Percentiles rank a stretch among this genome's conserved stretches.
These are phyloP conservation scores for Ogataea parapolymorpha DNA, from an alignment of 805 yeast species.

Conservation along the genomic window DNA sequence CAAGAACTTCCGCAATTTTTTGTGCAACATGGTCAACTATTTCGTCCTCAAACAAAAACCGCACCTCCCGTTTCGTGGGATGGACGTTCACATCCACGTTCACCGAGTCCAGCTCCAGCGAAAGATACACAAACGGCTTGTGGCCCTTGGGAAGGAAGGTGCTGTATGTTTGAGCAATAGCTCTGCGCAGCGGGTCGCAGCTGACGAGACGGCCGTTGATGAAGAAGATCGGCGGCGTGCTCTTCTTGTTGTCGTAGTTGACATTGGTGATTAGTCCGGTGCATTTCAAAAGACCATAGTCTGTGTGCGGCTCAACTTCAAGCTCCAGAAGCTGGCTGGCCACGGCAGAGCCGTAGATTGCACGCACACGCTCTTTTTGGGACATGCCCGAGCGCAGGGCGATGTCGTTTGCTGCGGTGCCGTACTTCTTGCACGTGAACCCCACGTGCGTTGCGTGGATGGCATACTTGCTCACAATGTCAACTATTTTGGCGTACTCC, in stretches of 20 bases:
- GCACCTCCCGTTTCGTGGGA: conserved; percentile 91
- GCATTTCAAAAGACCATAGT: conserved; percentile 50
- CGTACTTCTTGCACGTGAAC: conserved; percentile 74
- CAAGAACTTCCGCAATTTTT: conserved; percentile 47
- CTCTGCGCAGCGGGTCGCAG: conserved; percentile 75
- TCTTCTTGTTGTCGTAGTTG: conserved; percentile 65
- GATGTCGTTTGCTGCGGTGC: conserved; percentile 69
- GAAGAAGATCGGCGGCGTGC: conserved; percentile 69
- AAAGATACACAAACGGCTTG: conserved; percentile 72
- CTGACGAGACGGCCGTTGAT: conserved; percentile 80
- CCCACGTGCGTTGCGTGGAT: conserved; percentile 69
- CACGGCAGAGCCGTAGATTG: conserved; percentile 65
- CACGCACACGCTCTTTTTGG: conserved; percentile 65
- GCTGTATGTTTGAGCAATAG: conserved; percentile 59
- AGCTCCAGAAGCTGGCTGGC: conserved; percentile 62
- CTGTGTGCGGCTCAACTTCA: conserved; percentile 30
- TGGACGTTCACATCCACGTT: conserved; percentile 92
- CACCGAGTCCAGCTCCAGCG: conserved; percentile 61
- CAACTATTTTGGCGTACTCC: conserved; percentile 74
- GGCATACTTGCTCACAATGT: conserved; percentile 80
- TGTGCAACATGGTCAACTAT: conserved; percentile 61
- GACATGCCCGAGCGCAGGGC: conserved; percentile 49
- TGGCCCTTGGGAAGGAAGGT: conserved; percentile 74
- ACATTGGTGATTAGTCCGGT: conserved; percentile 67
- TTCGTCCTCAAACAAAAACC: conserved; percentile 83